These are phyloP conservation scores for Cudoniella acicularis DNA, from an alignment of 495 filamentous ascomycete genomes.

Conservation along the genomic window DNA sequence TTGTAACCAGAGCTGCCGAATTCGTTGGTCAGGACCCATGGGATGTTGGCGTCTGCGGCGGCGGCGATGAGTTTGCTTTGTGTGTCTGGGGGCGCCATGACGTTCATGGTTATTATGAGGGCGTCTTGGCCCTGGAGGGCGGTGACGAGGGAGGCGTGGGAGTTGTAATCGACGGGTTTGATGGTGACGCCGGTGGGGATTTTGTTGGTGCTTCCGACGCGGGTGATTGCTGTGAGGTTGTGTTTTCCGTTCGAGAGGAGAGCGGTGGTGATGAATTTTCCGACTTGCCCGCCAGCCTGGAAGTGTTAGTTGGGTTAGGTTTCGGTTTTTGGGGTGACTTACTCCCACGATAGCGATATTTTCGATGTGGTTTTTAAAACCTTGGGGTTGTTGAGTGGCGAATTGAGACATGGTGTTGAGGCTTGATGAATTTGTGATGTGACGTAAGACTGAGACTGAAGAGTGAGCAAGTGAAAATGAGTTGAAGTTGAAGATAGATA, in stretches of 20 bases:
- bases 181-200: slow-evolving; percentile 33
- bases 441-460: neutral
- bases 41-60: slow-evolving; percentile 50
- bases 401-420: neutral
- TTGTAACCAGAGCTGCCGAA: slow-evolving; percentile 49
- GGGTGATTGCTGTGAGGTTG: slow-evolving; percentile 51
- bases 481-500: no score
- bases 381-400: neutral
- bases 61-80: slow-evolving; percentile 57
- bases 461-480: neutral
- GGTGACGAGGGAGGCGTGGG: slow-evolving; percentile 39
- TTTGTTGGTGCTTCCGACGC: slow-evolving; percentile 34
- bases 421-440: neutral
- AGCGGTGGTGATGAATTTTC: slow-evolving; percentile 46
- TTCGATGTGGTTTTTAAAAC: slow-evolving; percentile 33
- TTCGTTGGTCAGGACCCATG: slow-evolving; percentile 59
- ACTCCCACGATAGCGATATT: slow-evolving; percentile 47
- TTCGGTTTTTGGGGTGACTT: slow-evolving; percentile 19
- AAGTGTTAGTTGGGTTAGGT: neutral
- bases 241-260: slow-evolving; percentile 48
- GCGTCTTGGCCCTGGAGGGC: slow-evolving; percentile 54
- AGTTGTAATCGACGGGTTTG: slow-evolving; percentile 50
- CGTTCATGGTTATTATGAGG: slow-evolving; percentile 47
- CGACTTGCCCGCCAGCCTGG: slow-evolving; percentile 57
- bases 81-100: slow-evolving; percentile 30